These are phyloP conservation scores for Cytospora paraplurivora DNA, from an alignment of 2,329 filamentous ascomycete species.

Conservation along the genomic window DNA sequence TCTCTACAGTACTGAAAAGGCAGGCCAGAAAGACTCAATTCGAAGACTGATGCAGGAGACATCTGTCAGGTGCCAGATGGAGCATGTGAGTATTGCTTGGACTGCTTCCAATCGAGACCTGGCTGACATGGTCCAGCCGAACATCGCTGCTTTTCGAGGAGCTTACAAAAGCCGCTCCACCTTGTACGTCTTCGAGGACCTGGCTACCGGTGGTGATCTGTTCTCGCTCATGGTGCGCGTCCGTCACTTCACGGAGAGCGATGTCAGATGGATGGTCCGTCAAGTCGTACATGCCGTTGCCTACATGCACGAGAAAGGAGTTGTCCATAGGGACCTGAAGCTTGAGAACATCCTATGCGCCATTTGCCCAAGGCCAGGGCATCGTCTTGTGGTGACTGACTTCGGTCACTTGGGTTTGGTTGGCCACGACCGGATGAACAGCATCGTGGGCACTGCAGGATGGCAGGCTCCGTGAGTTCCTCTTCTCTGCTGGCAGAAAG, in stretches of 20 bases:
- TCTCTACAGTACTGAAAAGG: slow-evolving; percentile 41
- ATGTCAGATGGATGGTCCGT: slow-evolving; percentile 48
- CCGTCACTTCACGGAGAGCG: slow-evolving; percentile 41
- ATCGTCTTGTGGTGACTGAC: slow-evolving; percentile 54
- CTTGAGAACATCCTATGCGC: slow-evolving; percentile 56
- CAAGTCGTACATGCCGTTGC: slow-evolving; percentile 50
- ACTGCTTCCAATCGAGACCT: neutral
- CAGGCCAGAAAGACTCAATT: slow-evolving; percentile 32
- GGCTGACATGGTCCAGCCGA: slow-evolving; percentile 46
- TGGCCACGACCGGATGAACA: slow-evolving; percentile 46
- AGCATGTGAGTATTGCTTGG: slow-evolving; percentile 49
- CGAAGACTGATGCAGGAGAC: slow-evolving; percentile 50
- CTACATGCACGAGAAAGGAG: slow-evolving; percentile 52
- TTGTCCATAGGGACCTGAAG: slow-evolving; percentile 58
- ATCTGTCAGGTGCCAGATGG: slow-evolving; percentile 54
- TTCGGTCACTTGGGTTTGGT: slow-evolving; percentile 53
- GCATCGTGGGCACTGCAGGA: slow-evolving; percentile 47
- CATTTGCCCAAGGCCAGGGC: slow-evolving; percentile 45
- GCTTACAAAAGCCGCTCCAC: slow-evolving; percentile 52
- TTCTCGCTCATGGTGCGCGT: slow-evolving; percentile 49
- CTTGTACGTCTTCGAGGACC: slow-evolving; percentile 59
- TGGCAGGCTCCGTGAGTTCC: slow-evolving; percentile 54
- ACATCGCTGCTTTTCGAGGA: slow-evolving; percentile 55
- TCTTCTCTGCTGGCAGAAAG: no score
- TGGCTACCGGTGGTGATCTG: slow-evolving; percentile 58